A percentile compares a stretch with the other conserved stretches of the same genome.
phyloP scores from a whole-genome alignment of 2,329 filamentous ascomycete species.

The Teratosphaeria viscida region DNA sequence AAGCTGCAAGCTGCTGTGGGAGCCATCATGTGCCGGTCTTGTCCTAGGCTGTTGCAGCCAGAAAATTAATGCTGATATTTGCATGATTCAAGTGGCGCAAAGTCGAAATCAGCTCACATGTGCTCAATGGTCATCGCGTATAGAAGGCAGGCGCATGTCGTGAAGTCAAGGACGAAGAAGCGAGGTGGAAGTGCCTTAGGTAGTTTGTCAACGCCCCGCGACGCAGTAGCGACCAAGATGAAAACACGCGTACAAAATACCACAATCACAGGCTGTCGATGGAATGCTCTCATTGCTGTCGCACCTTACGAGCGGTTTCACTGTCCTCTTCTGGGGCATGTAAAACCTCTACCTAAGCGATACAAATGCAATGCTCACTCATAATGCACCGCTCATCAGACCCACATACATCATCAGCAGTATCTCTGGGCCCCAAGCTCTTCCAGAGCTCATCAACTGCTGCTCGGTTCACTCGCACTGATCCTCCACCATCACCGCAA shows the following conservation, averaged over 20 bases:
- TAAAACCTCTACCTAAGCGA: neutral
- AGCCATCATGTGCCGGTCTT: neutral
- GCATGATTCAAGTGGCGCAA: neutral
- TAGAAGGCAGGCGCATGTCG: neutral
- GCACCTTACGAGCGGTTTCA: too few species aligned
- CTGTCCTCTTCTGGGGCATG: neutral
- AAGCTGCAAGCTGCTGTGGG: conserved; percentile 37
- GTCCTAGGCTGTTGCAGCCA: neutral
- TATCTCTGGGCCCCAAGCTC: neutral
- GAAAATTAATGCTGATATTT: neutral
- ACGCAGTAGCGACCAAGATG: neutral
- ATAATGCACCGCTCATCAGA: neutral
- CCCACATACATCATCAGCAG: neutral
- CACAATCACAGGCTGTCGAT: neutral
- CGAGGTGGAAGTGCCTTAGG: neutral
- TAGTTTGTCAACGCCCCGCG: neutral
- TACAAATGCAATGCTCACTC: neutral
- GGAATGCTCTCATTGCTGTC: too few species aligned
- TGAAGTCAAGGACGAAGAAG: neutral
- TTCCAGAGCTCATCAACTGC: neutral
- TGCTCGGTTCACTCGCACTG: neutral
- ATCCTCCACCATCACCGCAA: too few species aligned
- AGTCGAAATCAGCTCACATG: neutral
- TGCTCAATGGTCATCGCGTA: neutral
- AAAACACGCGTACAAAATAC: neutral